phyloP scores from a whole-genome alignment of 2,329 filamentous ascomycete genomes.

The Fusarium mexicanum region DNA sequence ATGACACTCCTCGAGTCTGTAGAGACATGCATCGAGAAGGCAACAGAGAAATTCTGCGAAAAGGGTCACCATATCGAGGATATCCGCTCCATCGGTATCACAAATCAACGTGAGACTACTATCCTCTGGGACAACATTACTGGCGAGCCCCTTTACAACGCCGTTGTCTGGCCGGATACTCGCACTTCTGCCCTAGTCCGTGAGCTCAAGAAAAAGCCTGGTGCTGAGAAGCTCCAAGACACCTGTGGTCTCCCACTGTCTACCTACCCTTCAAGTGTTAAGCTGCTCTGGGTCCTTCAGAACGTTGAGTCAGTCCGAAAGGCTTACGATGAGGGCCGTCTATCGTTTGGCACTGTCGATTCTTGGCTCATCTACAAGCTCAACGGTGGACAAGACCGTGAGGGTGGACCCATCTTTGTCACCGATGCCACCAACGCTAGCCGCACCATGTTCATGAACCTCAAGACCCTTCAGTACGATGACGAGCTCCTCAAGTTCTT shows the following conservation, averaged over 20 bases:
- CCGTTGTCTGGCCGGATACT: constrained; percentile 91
- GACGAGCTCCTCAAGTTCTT: constrained; percentile 82
- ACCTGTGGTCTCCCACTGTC: constrained; percentile 85
- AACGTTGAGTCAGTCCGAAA: constrained; percentile 74
- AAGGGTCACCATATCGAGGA: constrained; percentile 73
- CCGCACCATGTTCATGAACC: constrained; percentile 94
- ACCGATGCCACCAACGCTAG: constrained; percentile 91
- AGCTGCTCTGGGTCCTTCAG: constrained; percentile 83
- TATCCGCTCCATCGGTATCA: constrained; percentile 84
- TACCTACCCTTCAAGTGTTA: constrained; percentile 88
- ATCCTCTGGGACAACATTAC: constrained; percentile 85
- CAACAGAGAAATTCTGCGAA: constrained; percentile 75
- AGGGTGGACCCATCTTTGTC: constrained; percentile 71
- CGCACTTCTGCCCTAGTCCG: constrained; percentile 77
- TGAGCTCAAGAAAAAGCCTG: constrained; percentile 74
- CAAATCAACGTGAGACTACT: constrained; percentile 90
- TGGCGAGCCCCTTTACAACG: constrained; percentile 83
- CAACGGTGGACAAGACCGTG: constrained; percentile 74
- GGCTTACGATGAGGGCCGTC: constrained; percentile 78
- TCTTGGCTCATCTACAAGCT: constrained; percentile 88
- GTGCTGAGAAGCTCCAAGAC: constrained; percentile 73
- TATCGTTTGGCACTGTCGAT: constrained; percentile 89
- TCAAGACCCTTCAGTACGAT: constrained; percentile 83
- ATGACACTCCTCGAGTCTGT: constrained; percentile 79
- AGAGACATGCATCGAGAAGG: constrained; percentile 80